Evolutionary conservation across 2,329 filamentous ascomycete species (phyloP), one percentile per base, ranked within the genome.

Genomic region (Cladophialophora psammophila): DNA sequence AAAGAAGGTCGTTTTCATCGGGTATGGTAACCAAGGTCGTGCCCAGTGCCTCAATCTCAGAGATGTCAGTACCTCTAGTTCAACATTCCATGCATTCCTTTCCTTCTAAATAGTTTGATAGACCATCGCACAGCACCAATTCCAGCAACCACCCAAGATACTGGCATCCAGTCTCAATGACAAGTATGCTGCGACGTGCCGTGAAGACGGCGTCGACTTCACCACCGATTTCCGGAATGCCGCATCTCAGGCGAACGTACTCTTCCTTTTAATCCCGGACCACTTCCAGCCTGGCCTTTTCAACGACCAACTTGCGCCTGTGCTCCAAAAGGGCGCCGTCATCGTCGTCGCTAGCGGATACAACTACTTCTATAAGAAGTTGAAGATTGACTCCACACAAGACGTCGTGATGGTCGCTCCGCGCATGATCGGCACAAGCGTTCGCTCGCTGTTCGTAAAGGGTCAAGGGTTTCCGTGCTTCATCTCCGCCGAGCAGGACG

Each of bases 251-350:
- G 48, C 48, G 18, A 69, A 71, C 54, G 59, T 71, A 5, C 70
- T 71, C 35, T 72, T 71, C 59, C 63, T 69, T 18, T 63, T 71
- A 31, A 60, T 71, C 31, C 69, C 68, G 26, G 69, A 71, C 60
- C 68, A 63, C 32, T 64, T 69, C 15, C 69, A 71, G 64, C 62
- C 69, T 7, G 50, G 50, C 5, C 65, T 71, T 31, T 71, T 71
- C 69, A 71, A 71, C 58, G 50, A 64, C 12, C 34, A 35, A 10
- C 60, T 71, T 15, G 65, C 65, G 13, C 57, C 65, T 9, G 65
- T 66, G 18, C 54, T 72, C 26, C 71, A 71, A 60, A 60, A 57
- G 45, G 63, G 50, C 8, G 48, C 38, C 36, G 66, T 63, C 62
- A 54, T 72, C 13, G 69, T 68, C 26, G 66, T 68, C 26, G 69